Conservation (phyloP, 1,284 basidiomycete species). For the Microbotryum intermedium region DNA sequence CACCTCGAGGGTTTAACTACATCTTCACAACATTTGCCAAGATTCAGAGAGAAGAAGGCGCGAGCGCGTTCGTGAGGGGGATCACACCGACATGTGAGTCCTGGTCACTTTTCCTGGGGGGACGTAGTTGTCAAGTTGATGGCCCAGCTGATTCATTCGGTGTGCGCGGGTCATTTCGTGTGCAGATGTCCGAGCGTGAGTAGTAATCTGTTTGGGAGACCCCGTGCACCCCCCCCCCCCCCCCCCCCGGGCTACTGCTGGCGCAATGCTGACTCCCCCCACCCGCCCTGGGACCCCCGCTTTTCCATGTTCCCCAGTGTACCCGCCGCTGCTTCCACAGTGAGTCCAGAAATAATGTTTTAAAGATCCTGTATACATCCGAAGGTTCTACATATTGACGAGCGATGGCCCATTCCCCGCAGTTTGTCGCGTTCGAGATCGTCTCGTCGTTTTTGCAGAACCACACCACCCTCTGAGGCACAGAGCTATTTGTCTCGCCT, state of each 20-base stretch:
- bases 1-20: slow-evolving; percentile 69
- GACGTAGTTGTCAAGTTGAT: neutral
- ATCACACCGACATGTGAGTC: slow-evolving; percentile 27
- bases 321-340: slow-evolving; percentile 77
- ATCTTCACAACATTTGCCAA: slow-evolving; percentile 60
- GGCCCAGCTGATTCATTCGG: slow-evolving; percentile 62
- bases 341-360: slow-evolving; percentile 4
- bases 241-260: too few species aligned
- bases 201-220: neutral
- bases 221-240: neutral
- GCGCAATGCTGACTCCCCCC: neutral
- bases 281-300: too few species aligned
- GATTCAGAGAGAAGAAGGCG: slow-evolving; percentile 65
- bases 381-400: too few species aligned
- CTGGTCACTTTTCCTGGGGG: neutral
- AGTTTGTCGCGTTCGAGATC: slow-evolving; percentile 80
- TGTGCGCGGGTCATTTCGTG: neutral
- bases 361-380: too few species aligned
- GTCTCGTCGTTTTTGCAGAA: slow-evolving; percentile 53
- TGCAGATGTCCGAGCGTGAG: slow-evolving; percentile 35
- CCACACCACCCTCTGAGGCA: slow-evolving; percentile 30
- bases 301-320: slow-evolving; percentile 58
- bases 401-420: neutral
- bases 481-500: neutral
- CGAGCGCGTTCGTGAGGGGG: slow-evolving; percentile 48